Conservation (phyloP, 495 filamentous ascomycete species). For the Podospora sp. region DNA sequence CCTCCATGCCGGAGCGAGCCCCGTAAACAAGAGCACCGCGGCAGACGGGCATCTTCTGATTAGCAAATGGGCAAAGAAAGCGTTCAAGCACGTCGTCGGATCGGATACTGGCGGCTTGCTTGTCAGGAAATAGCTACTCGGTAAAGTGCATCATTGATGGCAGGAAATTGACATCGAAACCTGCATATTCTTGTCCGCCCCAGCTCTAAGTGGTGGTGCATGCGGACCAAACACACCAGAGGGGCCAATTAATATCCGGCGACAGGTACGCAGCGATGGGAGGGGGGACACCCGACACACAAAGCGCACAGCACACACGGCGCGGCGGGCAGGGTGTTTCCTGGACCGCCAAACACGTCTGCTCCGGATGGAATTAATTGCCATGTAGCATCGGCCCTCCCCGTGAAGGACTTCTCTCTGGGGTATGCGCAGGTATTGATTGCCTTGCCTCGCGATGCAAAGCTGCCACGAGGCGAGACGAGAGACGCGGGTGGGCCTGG, state of each 20-base stretch:
- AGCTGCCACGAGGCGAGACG: not conserved
- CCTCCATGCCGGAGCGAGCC: not conserved
- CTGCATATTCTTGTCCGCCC: not conserved
- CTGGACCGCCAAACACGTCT: conserved; percentile 9
- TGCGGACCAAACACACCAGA: conserved; percentile 21
- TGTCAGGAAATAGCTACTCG: not conserved
- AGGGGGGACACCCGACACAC: no score
- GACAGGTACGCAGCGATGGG: conserved; percentile 18
- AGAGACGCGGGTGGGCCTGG: conserved; percentile 1
- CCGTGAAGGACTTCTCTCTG: conserved; percentile 10
- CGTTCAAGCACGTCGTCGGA: not conserved
- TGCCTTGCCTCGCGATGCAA: conserved; percentile 5
- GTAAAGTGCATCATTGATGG: not conserved
- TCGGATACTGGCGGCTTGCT: not conserved
- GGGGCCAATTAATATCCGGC: conserved; percentile 33
- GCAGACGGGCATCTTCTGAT: no score
- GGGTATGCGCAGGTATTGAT: conserved; percentile 10
- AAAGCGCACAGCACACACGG: not conserved
- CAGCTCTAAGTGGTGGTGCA: conserved; percentile 13
- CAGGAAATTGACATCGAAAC: not conserved
- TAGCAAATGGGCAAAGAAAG: not conserved
- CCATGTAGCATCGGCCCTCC: conserved; percentile 26
- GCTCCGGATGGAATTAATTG: conserved; percentile 23
- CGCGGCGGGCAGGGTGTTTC: conserved; percentile 6
- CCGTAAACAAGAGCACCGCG: no score